These are phyloP conservation scores for Apostasia shenzhenica DNA, from an alignment of 106 monocot species.

Conservation along the genomic window DNA sequence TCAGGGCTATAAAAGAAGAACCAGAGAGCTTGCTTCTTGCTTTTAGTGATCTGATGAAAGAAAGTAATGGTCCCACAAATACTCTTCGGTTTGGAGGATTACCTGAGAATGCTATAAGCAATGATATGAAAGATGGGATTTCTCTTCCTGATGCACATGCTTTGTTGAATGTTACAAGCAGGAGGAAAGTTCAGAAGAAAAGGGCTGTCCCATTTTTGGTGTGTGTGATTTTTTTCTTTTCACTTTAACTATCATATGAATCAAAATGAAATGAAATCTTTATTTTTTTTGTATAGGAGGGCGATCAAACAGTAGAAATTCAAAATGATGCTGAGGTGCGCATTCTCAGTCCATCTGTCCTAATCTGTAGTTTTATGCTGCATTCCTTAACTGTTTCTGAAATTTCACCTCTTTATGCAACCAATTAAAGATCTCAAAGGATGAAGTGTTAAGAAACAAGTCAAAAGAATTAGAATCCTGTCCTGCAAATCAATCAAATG, in stretches of 20 bases:
- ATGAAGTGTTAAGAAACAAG: constrained; percentile 12
- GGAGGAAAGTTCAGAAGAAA: constrained; percentile 54
- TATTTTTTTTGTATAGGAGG: constrained; percentile 13
- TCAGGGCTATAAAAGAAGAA: not conserved
- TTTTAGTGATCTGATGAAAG: constrained; percentile 41
- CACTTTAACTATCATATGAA: not conserved
- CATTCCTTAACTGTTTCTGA: not conserved
- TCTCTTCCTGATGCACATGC: constrained; percentile 49
- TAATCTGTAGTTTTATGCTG: not conserved
- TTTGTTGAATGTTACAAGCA: constrained; percentile 72
- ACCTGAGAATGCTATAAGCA: constrained; percentile 11
- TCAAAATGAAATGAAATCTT: not conserved
- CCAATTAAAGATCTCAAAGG: constrained; percentile 15
- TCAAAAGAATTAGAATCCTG: constrained; percentile 11
- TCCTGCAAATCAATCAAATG: constrained; percentile 1
- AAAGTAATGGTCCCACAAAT: constrained; percentile 25
- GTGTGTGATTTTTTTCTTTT: constrained; percentile 3
- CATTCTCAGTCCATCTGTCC: not conserved
- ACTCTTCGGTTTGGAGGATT: constrained; percentile 7
- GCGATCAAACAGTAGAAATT: constrained; percentile 8
- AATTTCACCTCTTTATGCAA: constrained; percentile 11
- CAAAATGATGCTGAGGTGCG: constrained; percentile 21
- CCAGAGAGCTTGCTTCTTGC: constrained; percentile 24
- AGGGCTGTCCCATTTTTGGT: constrained; percentile 25
- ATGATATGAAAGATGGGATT: constrained; percentile 17